These are phyloP conservation scores for Debaryomyces coudertii DNA, from an alignment of 1,139 yeast genomes.

Conservation along the genomic window DNA sequence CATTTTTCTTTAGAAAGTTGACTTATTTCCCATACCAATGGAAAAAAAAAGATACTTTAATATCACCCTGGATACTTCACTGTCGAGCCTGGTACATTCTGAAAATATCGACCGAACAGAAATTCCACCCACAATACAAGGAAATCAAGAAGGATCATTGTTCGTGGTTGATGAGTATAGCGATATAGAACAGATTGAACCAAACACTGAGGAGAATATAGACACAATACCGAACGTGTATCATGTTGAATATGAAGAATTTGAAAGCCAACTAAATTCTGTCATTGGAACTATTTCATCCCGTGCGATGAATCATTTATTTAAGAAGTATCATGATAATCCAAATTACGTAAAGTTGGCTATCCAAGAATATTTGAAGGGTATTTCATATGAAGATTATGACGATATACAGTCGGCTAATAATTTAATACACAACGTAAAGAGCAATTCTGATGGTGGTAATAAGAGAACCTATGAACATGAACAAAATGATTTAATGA, in stretches of 20 bases:
- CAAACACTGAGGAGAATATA: neutral
- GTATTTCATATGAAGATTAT: slow-evolving; percentile 12
- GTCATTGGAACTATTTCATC: slow-evolving; percentile 29
- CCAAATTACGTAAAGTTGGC: slow-evolving; percentile 33
- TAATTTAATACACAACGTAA: slow-evolving; percentile 14
- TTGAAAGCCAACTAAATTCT: slow-evolving; percentile 23
- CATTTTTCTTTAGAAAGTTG: neutral
- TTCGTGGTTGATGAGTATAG: slow-evolving; percentile 24
- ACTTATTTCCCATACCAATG: neutral
- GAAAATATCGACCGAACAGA: neutral
- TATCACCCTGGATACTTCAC: neutral
- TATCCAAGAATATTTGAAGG: slow-evolving; percentile 29
- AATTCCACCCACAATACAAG: neutral
- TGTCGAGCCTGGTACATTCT: neutral
- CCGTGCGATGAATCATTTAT: slow-evolving; percentile 22
- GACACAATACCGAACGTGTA: neutral
- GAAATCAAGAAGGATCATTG: slow-evolving; percentile 15
- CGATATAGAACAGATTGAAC: slow-evolving; percentile 6
- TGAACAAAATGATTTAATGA: slow-evolving; percentile 17
- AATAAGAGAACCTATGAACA: slow-evolving; percentile 8
- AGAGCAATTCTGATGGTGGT: slow-evolving; percentile 1
- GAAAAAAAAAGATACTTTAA: slow-evolving; percentile 13
- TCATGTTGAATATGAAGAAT: slow-evolving; percentile 18
- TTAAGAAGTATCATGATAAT: slow-evolving; percentile 24
- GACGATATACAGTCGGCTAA: slow-evolving; percentile 12